Base-by-base conservation (phyloP, 805 yeast species). In the Spencermartinsiella europaea region DNA sequence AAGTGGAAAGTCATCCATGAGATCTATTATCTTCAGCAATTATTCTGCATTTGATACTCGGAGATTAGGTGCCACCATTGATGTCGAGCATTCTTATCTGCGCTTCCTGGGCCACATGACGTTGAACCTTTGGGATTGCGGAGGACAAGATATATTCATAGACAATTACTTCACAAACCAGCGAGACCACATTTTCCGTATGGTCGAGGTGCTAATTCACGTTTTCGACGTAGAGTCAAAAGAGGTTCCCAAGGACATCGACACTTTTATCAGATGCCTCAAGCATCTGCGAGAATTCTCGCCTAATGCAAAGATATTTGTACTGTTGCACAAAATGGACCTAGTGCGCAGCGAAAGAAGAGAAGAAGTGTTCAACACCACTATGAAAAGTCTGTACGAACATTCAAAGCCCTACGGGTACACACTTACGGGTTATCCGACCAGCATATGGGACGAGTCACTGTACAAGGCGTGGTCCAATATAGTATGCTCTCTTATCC, bases 21-120 rank as follows among this genome's bases (percentile, higher is more conserved):
- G 98, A 57, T 87, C 95, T 39, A 91, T 93, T 51, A 93, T 93
- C 55, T 93, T 93, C 66, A 82, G 95, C 57, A 93, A 93, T 62
- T 93, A 93, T 66, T 86, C 96, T 1, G 99, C 99, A 0, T 86
- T 91, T 61, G 99, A 93, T 62, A 93, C 99, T 2, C 75, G 98
- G 53, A 74, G 98, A 48, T 68, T 93, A 12, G 98, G 98, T 1
- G 98, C 99, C 8, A 93, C 99, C 0, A 90, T 93, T 47, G 99
- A 93, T 61, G 97, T 93, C n/a, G 99, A 93, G 62, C 96, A 93
- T 62, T 88, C 97, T 1, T 96, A 91, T 67, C 69, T 93, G 46
- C 72, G 98, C 42, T 90, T 93, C 59, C 71, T 93, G 49, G 96
- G 96, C 1, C 90, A 91, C 63, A 88, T 93, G 95, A 89, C 97